Conservation (phyloP, 805 yeast genomes). For the Maudiozyma bulderi region DNA sequence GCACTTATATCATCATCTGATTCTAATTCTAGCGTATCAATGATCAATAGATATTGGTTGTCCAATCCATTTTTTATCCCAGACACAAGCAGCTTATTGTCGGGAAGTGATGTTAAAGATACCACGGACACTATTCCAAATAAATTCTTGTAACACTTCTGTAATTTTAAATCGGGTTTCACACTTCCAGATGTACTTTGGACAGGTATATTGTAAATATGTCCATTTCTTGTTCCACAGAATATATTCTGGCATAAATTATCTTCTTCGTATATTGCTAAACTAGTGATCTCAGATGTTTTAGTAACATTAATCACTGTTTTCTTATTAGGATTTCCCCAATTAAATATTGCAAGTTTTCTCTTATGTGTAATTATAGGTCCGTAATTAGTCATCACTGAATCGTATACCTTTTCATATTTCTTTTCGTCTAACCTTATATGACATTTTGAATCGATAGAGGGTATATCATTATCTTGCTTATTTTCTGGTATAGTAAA, state of each 20-base stretch:
- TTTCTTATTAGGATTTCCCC: background rate
- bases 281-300: background rate
- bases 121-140: constrained; percentile 1
- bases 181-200: background rate
- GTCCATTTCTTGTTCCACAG: background rate
- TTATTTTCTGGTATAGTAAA: background rate
- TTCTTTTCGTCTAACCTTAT: background rate
- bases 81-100: constrained; percentile 3
- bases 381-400: background rate
- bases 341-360: background rate
- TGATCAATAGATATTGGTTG: background rate
- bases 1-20: background rate
- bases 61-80: background rate
- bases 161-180: background rate
- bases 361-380: background rate
- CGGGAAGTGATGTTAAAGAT: constrained; percentile 5
- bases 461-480: too few relatives aligned
- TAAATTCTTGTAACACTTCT: background rate
- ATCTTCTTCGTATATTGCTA: background rate
- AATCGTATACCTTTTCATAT: background rate
- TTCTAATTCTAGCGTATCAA: background rate
- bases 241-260: background rate
- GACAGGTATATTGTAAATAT: background rate
- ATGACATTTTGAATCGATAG: background rate
- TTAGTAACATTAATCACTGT: background rate